Evolutionary conservation across 768 basidiomycete genomes (phyloP).

Genomic region (Suillus tomentosus): DNA sequence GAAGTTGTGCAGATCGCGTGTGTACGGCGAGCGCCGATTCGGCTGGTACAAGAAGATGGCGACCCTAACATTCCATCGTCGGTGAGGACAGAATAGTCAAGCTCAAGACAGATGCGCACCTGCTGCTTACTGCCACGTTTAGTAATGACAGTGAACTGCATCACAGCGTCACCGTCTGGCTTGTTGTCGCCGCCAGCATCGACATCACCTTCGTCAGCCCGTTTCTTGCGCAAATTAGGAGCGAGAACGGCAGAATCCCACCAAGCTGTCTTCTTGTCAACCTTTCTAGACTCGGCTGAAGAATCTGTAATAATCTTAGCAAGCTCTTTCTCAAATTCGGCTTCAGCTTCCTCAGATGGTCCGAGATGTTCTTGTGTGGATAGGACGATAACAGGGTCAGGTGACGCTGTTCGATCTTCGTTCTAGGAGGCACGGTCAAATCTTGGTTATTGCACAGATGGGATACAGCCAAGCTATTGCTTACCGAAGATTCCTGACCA

Average conservation of each 20-base stretch:
- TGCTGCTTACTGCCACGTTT: conserved; percentile 94
- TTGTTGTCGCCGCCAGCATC: conserved; percentile 43
- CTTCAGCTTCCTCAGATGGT: conserved; percentile 86
- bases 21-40: conserved; percentile 88
- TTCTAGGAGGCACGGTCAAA: conserved; percentile 29
- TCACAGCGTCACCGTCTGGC: conserved; percentile 43
- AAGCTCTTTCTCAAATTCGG: conserved; percentile 93
- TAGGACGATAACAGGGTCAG: conserved; percentile 77
- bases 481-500: conserved; percentile 55
- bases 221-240: conserved; percentile 65
- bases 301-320: conserved; percentile 93
- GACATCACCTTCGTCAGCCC: conserved; percentile 58
- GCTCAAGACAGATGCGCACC: conserved; percentile 43
- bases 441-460: neutral
- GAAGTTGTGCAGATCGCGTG: conserved; percentile 87
- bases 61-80: conserved; percentile 49
- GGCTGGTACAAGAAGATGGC: conserved; percentile 87
- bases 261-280: conserved; percentile 87
- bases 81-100: conserved; percentile 16
- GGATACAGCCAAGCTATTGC: conserved; percentile 21
- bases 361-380: conserved; percentile 75
- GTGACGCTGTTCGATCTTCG: conserved; percentile 76
- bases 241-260: conserved; percentile 89
- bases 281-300: conserved; percentile 77
- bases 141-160: conserved; percentile 92